Conservation (phyloP, 2,329 filamentous ascomycete genomes). For the Samsoniella hepiali region DNA sequence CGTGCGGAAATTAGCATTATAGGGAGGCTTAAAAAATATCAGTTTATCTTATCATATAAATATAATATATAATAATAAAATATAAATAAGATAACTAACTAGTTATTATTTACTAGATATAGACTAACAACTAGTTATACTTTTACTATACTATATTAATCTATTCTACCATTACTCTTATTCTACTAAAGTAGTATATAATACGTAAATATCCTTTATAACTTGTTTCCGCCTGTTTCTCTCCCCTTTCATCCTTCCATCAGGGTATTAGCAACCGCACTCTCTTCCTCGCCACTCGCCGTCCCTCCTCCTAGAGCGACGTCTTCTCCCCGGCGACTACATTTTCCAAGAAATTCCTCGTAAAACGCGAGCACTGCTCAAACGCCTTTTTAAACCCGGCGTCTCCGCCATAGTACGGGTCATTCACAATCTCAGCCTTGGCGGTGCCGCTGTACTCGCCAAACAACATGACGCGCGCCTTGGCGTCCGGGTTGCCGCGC, state of each 20-base stretch:
- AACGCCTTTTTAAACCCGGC: constrained; percentile 84
- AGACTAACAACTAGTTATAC: too few relatives aligned
- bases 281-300: not conserved
- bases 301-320: not conserved
- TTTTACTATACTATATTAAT: too few relatives aligned
- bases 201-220: too few relatives aligned
- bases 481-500: constrained; percentile 53
- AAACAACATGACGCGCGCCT: constrained; percentile 74
- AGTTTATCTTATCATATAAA: too few relatives aligned
- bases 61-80: too few relatives aligned
- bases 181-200: too few relatives aligned
- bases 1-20: too few relatives aligned
- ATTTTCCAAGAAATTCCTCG: constrained; percentile 68
- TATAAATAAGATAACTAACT: too few relatives aligned
- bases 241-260: not conserved
- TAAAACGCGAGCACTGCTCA: constrained; percentile 76
- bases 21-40: too few relatives aligned
- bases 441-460: constrained; percentile 72
- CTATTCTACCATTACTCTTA: too few relatives aligned
- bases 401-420: constrained; percentile 88
- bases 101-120: too few relatives aligned
- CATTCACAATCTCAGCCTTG: constrained; percentile 69
- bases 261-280: not conserved
- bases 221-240: not conserved
- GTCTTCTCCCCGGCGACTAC: constrained; percentile 33